These are phyloP conservation scores for Sporobolomyces roseus DNA, from an alignment of 768 basidiomycete species.

Conservation along the genomic window DNA sequence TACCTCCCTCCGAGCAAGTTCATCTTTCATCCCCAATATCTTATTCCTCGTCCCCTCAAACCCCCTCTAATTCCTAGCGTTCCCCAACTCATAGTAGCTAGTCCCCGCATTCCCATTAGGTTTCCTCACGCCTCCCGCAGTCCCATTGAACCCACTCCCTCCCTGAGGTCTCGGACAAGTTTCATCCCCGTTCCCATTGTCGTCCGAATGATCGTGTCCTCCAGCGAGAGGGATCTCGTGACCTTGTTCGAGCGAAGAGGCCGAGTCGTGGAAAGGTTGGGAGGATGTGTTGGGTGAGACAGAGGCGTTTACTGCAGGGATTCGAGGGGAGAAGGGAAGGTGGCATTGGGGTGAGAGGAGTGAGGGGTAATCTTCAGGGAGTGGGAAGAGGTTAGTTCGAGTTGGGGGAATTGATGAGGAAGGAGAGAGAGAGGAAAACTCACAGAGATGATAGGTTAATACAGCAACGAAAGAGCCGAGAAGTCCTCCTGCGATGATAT, in stretches of 20 bases:
- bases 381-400: too few relatives aligned
- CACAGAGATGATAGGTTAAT: slow-evolving; percentile 62
- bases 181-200: background rate
- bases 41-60: too few relatives aligned
- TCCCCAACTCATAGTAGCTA: background rate
- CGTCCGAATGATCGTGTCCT: background rate
- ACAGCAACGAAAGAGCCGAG: slow-evolving; percentile 69
- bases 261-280: background rate
- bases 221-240: background rate
- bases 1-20: too few relatives aligned
- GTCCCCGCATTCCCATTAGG: background rate
- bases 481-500: slow-evolving; percentile 73
- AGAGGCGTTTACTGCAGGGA: slow-evolving; percentile 13
- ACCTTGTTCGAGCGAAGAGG: background rate
- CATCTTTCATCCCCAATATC: too few relatives aligned
- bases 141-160: slow-evolving; percentile 1
- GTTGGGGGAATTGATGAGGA: too few relatives aligned
- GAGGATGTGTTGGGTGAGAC: slow-evolving; percentile 1
- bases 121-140: background rate
- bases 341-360: slow-evolving; percentile 28
- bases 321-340: slow-evolving; percentile 38
- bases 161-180: slow-evolving; percentile 14
- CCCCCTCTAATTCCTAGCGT: background rate
- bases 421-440: background rate
- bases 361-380: slow-evolving; percentile 29